Evolutionary conservation across 768 basidiomycete genomes (phyloP), one percentile per base, ranked within the genome.

Genomic region (Suillus decipiens): DNA sequence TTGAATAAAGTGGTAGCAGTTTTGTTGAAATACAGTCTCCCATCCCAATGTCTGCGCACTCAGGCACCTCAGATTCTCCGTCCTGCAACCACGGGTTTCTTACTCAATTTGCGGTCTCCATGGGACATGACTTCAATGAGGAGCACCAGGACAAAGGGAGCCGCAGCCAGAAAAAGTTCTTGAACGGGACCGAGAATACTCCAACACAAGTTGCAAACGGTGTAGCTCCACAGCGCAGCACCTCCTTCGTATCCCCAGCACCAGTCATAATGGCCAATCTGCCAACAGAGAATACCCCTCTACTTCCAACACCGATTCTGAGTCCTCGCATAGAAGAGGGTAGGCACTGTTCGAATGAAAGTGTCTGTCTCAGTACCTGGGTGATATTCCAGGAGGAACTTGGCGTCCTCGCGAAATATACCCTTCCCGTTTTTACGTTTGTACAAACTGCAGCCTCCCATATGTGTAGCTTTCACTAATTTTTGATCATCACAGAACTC

Each of bases 341-440:
- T 4, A 70, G 77, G n/a, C 82, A 80, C 66, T 51, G 31, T 51
- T 51, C 17, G 10, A 19, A 51, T 17, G 19, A 75, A 78, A 36
- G 68, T 73, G 19, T 74, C 73, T 17, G 63, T 47, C 33, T 1
- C 4, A 31, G 28, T 31, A 63, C 69, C 37, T 50, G 75, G 3
- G 77, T 73, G 36, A 70, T 81, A 69, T 81, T 85, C 63, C 79
- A 80, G 70, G 85, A 91, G 61, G 92, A 94, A 68, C 69, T 86
- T 0, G 69, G 73, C 2, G 84, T 88, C 45, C 79, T 93, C 19
- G 61, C 80, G 3, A 80, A 80, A 71, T 94, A 90, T 72, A 83
- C 90, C 3, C 70, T 90, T 19, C 91, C 91, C 5, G 85, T 93
- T 39, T 87, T 89, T 64, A 84, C 84, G 92, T 92, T 65, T 62